Conservation (phyloP, 2,329 filamentous ascomycete genomes). For the Tolypocladium album region DNA sequence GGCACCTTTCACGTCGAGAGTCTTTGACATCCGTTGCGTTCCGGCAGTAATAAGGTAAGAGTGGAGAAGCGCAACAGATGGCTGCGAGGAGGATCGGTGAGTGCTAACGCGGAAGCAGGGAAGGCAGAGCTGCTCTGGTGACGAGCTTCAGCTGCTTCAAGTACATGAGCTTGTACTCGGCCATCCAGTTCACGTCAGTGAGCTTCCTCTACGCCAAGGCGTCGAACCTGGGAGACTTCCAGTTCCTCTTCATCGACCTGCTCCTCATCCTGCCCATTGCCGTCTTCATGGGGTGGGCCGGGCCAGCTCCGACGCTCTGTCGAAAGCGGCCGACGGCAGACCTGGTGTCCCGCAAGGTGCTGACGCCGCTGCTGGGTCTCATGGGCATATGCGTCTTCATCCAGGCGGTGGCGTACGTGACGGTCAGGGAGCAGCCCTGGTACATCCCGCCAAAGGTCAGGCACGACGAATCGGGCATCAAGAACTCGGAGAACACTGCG, state of each 20-base stretch:
- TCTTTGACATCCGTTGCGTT: constrained; percentile 95
- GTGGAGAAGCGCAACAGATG: background rate
- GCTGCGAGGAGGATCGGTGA: background rate
- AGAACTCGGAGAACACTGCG: constrained; percentile 88
- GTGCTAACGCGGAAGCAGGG: constrained; percentile 35
- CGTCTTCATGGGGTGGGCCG: constrained; percentile 98
- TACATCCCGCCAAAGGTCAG: constrained; percentile 72
- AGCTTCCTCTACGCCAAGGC: constrained; percentile 92
- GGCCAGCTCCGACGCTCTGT: constrained; percentile 65
- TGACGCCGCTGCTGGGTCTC: constrained; percentile 81
- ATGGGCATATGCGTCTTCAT: constrained; percentile 71
- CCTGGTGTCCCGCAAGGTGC: constrained; percentile 83
- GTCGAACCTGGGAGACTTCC: constrained; percentile 93
- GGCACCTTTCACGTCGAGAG: constrained; percentile 89
- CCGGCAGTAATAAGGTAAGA: constrained; percentile 72
- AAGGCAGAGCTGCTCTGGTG: constrained; percentile 89
- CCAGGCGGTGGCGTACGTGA: constrained; percentile 63
- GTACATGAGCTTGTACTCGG: constrained; percentile 97
- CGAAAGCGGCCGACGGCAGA: constrained; percentile 85
- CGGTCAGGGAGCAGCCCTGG: constrained; percentile 73
- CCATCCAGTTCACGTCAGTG: constrained; percentile 97
- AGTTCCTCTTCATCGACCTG: constrained; percentile 94
- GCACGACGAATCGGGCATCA: constrained; percentile 69
- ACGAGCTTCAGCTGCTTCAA: constrained; percentile 99
- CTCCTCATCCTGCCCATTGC: constrained; percentile 89